Percentiles rank a stretch among this genome's conserved stretches.
Evolutionary conservation across 1,284 basidiomycete genomes (phyloP).

Genomic region (Cryptococcus maquisensis): DNA sequence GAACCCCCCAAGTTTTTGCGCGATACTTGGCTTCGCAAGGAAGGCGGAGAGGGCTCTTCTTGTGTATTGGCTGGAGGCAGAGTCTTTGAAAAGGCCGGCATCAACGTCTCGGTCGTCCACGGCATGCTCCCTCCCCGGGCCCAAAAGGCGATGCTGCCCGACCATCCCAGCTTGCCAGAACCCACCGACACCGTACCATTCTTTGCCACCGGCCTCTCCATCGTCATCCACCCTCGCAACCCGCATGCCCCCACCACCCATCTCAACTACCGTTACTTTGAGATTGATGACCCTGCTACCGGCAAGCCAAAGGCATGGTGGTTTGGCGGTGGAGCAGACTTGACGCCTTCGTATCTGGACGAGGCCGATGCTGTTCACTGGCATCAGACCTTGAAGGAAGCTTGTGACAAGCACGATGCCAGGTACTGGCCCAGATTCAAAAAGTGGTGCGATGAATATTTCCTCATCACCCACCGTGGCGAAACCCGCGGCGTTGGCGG

Average conservation of each 20-base stretch:
- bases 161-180: conserved; percentile 66
- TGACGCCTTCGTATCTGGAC: conserved; percentile 91
- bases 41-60: conserved; percentile 78
- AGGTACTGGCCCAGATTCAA: conserved; percentile 79
- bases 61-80: conserved; percentile 74
- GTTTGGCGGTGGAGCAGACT: conserved; percentile 96
- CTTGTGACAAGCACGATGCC: conserved; percentile 69
- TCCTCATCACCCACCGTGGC: conserved; percentile 85
- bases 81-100: conserved; percentile 92
- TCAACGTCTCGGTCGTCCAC: conserved; percentile 91
- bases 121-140: conserved; percentile 82
- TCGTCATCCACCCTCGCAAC: conserved; percentile 91
- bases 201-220: conserved; percentile 85
- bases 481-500: conserved; percentile 91
- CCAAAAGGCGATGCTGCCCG: conserved; percentile 88
- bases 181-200: conserved; percentile 73
- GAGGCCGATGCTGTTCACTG: conserved; percentile 84
- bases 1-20: conserved; percentile 64
- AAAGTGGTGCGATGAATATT: conserved; percentile 97
- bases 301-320: conserved; percentile 72
- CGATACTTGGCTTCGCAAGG: conserved; percentile 76
- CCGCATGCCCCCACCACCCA: conserved; percentile 91
- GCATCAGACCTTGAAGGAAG: conserved; percentile 70
- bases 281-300: conserved; percentile 63
- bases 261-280: conserved; percentile 97